Base-by-base conservation (phyloP, 352 stramenopile genomes). In the Pythium pyrilobum region DNA sequence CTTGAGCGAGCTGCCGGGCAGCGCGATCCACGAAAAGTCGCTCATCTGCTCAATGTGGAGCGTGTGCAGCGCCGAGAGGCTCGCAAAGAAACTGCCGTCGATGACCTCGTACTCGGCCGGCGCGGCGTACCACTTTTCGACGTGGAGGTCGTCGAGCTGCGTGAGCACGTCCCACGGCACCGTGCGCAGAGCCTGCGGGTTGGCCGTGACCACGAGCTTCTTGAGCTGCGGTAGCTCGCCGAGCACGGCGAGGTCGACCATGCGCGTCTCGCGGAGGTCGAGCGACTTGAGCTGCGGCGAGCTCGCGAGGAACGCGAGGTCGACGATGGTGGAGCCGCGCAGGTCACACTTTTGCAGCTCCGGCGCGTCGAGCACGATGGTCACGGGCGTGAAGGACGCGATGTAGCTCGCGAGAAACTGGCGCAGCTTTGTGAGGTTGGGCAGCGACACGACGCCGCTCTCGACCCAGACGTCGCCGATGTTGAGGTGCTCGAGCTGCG, bases 41-140 rank as follows among this genome's bases (percentile, higher is more conserved):
- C 55, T 63, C 46, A 63, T 56, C 32, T 63, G 55, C 55, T 63
- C 55, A 25, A 63, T 63, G 32, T 63, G 55, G 32, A 63, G 47
- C 15, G 23, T 28, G 20, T 51, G 32, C 24, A 63, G 33, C 18
- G 46, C 16, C 33, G 38, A 16, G 23, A 63, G 47, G 24, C 25
- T 56, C 21, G 55, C 46, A 33, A 63, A 63, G 31, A 63, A 56
- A 11, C n/a, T 25, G 32, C 55, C 55, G 34, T 63, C 55, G 24
- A 63, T 57, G n/a, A 57, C 55, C n/a, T 63, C 46, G 55, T 63
- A 63, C 55, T 63, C 55, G 33, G 46, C 40, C 0, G 55, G 55
- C 10, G 55, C 55, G 15, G 39, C 55, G 39, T 52, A 44, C 55
- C 55, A 63, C 33, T 63, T 63, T 10, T 63, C 55, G 4, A 63